Conservation (phyloP, 768 basidiomycete genomes). For the Psilocybe sp. region DNA sequence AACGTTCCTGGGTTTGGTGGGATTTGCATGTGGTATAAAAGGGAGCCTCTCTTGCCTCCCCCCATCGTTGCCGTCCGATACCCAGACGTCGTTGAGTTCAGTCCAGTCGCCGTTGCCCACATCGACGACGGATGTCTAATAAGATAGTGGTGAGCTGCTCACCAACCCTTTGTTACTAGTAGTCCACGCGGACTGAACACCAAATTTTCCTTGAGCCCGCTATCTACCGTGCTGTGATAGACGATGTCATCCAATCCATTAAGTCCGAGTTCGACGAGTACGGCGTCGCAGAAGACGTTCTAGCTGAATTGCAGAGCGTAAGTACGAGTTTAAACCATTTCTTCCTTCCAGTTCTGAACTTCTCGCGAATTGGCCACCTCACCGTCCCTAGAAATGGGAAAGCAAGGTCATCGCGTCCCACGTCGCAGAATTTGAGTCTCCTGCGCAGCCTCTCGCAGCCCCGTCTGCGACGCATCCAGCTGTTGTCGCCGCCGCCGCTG, state of each 20-base stretch:
- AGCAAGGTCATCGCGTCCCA: conserved; percentile 89
- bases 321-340: conserved; percentile 33
- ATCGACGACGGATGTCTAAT: conserved; percentile 76
- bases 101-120: conserved; percentile 28
- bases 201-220: conserved; percentile 68
- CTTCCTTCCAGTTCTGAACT: conserved; percentile 18
- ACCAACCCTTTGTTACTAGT: conserved; percentile 55
- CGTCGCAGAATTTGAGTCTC: conserved; percentile 88
- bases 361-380: conserved; percentile 9
- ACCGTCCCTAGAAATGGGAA: conserved; percentile 83
- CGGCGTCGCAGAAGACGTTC: conserved; percentile 88
- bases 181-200: conserved; percentile 55
- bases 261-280: conserved; percentile 96
- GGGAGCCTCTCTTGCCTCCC: conserved; percentile 36
- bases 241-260: conserved; percentile 88
- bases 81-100: conserved; percentile 31
- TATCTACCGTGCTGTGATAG: conserved; percentile 93
- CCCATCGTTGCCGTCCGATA: conserved; percentile 39
- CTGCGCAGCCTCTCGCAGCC: conserved; percentile 30
- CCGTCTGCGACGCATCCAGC: conserved; percentile 26
- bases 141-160: conserved; percentile 96
- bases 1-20: conserved; percentile 36
- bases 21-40: conserved; percentile 52
- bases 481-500: conserved; percentile 5
- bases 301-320: conserved; percentile 86